Evolutionary conservation across 2,329 filamentous ascomycete genomes (phyloP), one percentile per base, ranked within the genome.

Genomic region (Phoma sp.): DNA sequence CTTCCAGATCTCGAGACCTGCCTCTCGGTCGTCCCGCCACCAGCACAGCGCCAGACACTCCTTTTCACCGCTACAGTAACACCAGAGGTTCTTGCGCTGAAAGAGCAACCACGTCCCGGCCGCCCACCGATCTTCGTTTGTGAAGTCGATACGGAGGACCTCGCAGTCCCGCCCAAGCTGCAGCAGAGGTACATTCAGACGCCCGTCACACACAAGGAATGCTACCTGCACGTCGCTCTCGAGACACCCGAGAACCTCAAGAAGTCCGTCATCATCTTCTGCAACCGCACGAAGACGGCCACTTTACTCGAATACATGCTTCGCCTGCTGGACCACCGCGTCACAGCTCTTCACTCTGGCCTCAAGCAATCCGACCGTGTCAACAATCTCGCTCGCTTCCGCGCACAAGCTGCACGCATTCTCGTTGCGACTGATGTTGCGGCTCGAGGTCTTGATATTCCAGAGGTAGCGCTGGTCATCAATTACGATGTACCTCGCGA

Each of bases 401-500:
- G 95, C 29, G 94, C 95, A 2, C 85, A 87, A 6, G 95, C 92
- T 0, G 92, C 95, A 6, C 85, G 94, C 13, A 90, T 99, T 52
- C 84, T 99, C 1, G 90, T 99, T 10, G 94, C 95, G 1, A 99
- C 95, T 0, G 95, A 99, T 73, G 93, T 99, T 13, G 95, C 95
- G 0, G 91, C 92, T 19, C 86, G 95, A 74, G 95, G 95, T 82
- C 85, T 99, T 4, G 95, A 99, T 78, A 97, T 99, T 58, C 94
- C 94, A 1, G 90, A 92, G 64, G 94, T 98, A 6, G 88, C 85
- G 50, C 78, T 98, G 15, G 95, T 99, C 2, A 80, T 99, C 71
- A 98, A 99, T 77, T 99, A 93, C 76, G 95, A 99, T 72, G 86
- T 99, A 0, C 95, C 95, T 0, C 87, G 94, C n/a, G 92, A 97